Evolutionary conservation across 2,329 filamentous ascomycete species (phyloP), one percentile per base, ranked within the genome.

Genomic region (Fusarium nelsonii): DNA sequence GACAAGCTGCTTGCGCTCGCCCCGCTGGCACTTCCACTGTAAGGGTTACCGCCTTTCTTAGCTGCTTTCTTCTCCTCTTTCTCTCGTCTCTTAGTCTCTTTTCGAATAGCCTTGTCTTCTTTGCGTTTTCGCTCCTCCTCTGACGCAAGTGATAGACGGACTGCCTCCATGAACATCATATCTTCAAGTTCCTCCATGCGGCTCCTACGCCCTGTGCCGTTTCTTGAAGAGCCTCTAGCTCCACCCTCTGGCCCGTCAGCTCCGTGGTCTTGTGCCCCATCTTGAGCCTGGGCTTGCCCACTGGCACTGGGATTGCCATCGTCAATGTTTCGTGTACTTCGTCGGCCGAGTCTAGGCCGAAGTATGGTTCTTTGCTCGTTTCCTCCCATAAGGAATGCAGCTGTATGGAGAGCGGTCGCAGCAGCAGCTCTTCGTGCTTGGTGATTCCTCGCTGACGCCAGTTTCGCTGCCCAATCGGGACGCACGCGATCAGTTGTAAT

Each of bases 101-200:
- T 97, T 9, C 78, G 75, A 15, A 77, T 44, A 7, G 74, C 75
- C 68, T 82, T 82, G 40, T 80, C 80, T 62, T 95, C 91, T 76
- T 93, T 96, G 46, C 88, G 91, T 71, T 93, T 92, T n/a, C 95
- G 88, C 41, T 98, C 95, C 74, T 98, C 95, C 77, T 99, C 96
- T 2, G 93, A 91, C 0, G 92, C 94, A n/a, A 99, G 83, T 48
- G 94, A 97, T 32, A 97, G 80, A 39, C 96, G 87, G 48, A 99
- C 97, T 1, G 96, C 96, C 78, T 99, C 96, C 85, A 96, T 93
- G 84, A 98, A 94, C 96, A 99, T 99, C 84, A 99, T 92, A 49
- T 97, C 95, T 77, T 99, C 96, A 0, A 98, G 85, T 72, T 98
- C 94, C 23, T 97, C 93, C 76, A 97, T 88, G 32, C 93, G 86